phyloP scores from a whole-genome alignment of 257 asterid genomes.

The Nicotiana obtusifolia region DNA sequence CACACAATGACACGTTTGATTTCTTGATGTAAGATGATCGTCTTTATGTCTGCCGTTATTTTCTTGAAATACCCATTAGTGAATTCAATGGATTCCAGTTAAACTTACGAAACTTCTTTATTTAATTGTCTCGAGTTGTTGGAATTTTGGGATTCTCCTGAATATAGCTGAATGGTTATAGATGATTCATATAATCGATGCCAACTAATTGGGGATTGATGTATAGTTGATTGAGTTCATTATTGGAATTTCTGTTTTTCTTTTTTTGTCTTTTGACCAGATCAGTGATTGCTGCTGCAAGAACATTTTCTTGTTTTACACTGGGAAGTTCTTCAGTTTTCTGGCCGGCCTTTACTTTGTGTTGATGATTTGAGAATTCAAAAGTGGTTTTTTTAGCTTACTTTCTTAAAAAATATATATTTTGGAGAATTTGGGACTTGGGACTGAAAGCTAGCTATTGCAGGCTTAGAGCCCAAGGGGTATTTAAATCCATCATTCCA shows the following conservation, averaged over 20 bases:
- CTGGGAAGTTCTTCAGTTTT: background rate
- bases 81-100: background rate
- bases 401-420: background rate
- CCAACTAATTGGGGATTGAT: background rate
- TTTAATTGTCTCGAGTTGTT: background rate
- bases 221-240: background rate
- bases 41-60: background rate
- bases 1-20: background rate
- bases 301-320: background rate
- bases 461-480: background rate
- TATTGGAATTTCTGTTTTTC: background rate
- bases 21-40: background rate
- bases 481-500: background rate
- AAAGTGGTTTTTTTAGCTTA: background rate
- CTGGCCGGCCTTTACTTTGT: background rate
- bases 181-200: background rate
- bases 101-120: background rate
- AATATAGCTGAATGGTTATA: background rate
- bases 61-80: background rate
- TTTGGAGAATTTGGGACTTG: background rate
- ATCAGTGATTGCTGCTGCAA: background rate
- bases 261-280: background rate
- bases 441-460: background rate
- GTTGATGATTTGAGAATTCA: background rate
- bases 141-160: background rate